Evolutionary conservation across 2,329 filamentous ascomycete genomes (phyloP).

Genomic region (Aspergillus pseudoterreus): DNA sequence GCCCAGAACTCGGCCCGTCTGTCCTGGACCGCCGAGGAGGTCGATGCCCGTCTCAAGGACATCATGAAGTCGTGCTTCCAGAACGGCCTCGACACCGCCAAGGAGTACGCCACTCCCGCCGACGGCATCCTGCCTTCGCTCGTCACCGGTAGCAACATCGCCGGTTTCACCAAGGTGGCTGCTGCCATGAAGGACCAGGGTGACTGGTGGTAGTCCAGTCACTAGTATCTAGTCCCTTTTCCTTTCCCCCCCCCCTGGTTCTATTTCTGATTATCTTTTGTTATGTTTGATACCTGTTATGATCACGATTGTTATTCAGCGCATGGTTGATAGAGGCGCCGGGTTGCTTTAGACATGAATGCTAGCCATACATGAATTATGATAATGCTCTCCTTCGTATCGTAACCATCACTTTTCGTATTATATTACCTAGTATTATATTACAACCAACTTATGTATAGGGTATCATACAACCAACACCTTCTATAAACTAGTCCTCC

Average conservation of each 20-base stretch:
- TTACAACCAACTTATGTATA: background rate
- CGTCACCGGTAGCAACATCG: slow-evolving; percentile 94
- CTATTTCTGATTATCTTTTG: background rate
- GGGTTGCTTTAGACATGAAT: slow-evolving; percentile 10
- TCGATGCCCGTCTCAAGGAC: slow-evolving; percentile 81
- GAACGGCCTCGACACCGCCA: slow-evolving; percentile 82
- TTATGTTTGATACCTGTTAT: slow-evolving; percentile 7
- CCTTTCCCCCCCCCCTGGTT: background rate
- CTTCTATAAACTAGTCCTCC: slow-evolving; percentile 3
- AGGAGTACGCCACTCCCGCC: slow-evolving; percentile 74
- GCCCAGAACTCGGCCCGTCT: slow-evolving; percentile 91
- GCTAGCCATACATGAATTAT: slow-evolving; percentile 1
- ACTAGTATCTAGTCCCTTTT: background rate
- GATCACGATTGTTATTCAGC: slow-evolving; percentile 20
- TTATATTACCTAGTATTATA: too few relatives aligned
- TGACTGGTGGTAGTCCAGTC: slow-evolving; percentile 69
- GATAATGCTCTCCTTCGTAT: too few relatives aligned
- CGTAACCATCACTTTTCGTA: too few relatives aligned
- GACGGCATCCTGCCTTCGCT: slow-evolving; percentile 85
- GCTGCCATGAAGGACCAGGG: slow-evolving; percentile 94
- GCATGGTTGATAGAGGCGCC: slow-evolving; percentile 30
- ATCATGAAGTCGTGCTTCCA: slow-evolving; percentile 96
- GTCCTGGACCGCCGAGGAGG: slow-evolving; percentile 82
- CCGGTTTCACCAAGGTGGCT: slow-evolving; percentile 94
- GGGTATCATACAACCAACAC: slow-evolving; percentile 1